Evolutionary conservation across 1,284 basidiomycete species (phyloP), one percentile per base, ranked within the genome.

Genomic region (Abortiporus biennis): DNA sequence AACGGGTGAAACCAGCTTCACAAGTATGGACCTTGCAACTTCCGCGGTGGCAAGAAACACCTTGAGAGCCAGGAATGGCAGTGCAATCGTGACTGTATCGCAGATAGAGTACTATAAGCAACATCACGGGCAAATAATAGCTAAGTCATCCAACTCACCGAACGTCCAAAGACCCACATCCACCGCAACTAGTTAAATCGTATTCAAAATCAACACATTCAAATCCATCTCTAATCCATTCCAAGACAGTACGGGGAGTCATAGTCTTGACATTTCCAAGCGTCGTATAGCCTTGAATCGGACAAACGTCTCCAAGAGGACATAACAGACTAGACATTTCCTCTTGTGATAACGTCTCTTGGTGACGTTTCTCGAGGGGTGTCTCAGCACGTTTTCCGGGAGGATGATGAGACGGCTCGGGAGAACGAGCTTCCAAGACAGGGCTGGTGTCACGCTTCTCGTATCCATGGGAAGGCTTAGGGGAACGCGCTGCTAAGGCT

Each of bases 181-280:
- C 62, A 12, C 61, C 62, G 42, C 60, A 64, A 25, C 57, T 56
- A 16, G 43, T 47, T 27, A 63, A 50, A 43, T 64, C 62, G 39
- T 49, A 52, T 9, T 33, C 32, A 24, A 58, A 44, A 36, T 63
- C 60, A n/a, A 59, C 59, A 38, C 62, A 64, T 43, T 64, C 61
- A 43, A 54, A 59, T 12, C 54, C 57, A 2, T 55, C 34, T 16
- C 40, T 35, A 31, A 55, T 45, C 52, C 53, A 57, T 25, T 53
- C 51, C 30, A 31, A 24, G 19, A 57, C 35, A 3, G 49, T 48
- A 5, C n/a, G 44, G 19, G 49, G 50, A 16, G 43, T 8, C n/a
- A 47, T 24, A 32, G 48, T 19, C n/a, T n/a, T n/a, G n/a, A n/a
- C n/a, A n/a, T n/a, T n/a, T n/a, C n/a, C n/a, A n/a, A n/a, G n/a